Evolutionary conservation across 2,329 filamentous ascomycete genomes (phyloP).

Genomic region (Epichloe uncinata): DNA sequence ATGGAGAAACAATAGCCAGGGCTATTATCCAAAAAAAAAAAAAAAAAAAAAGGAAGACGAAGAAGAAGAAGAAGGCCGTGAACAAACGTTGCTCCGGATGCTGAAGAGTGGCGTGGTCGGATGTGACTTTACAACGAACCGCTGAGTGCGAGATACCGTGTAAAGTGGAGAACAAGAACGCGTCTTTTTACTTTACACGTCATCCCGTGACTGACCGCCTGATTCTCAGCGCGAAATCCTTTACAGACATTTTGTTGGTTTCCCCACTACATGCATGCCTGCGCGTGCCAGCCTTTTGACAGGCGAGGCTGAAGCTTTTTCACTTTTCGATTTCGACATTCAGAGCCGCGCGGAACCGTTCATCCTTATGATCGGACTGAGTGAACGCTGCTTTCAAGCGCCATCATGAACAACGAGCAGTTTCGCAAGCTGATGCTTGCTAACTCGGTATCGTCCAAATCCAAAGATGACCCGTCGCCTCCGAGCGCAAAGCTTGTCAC

Average conservation of each 20-base stretch:
- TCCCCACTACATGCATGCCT: too few species aligned
- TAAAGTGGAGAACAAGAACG: too few species aligned
- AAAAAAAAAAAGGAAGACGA: too few species aligned
- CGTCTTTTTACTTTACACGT: too few species aligned
- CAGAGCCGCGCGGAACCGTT: not conserved
- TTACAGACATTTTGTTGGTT: too few species aligned
- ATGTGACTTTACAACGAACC: not conserved
- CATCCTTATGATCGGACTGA: not conserved
- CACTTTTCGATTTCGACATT: too few species aligned
- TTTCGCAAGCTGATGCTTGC: conserved; percentile 67
- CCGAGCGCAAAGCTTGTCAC: conserved; percentile 13
- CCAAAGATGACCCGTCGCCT: conserved; percentile 33
- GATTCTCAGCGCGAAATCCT: too few species aligned
- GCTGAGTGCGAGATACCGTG: too few species aligned
- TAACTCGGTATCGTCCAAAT: conserved; percentile 26
- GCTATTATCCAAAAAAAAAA: not conserved
- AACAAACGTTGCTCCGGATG: not conserved
- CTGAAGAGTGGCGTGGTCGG: not conserved
- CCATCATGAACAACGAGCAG: conserved; percentile 82
- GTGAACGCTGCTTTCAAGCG: not conserved
- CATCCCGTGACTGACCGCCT: too few species aligned
- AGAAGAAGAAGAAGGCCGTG: not conserved
- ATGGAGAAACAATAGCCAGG: not conserved
- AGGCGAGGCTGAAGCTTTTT: too few species aligned
- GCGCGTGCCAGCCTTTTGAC: too few species aligned